Base-by-base conservation (phyloP, 495 filamentous ascomycete species). In the Pyrenula massariospora region DNA sequence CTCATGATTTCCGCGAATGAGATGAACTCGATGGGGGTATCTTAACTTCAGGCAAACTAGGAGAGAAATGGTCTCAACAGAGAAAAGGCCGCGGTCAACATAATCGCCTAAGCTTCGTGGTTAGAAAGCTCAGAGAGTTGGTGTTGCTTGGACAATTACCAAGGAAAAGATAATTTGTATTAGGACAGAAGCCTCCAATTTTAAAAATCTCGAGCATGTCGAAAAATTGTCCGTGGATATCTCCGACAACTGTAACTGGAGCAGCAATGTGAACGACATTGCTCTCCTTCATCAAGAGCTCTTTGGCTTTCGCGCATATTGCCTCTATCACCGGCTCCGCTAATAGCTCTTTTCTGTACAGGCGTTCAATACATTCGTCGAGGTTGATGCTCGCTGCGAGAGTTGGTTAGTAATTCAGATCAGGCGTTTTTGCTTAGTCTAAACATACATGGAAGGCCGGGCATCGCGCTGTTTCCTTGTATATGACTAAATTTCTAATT, bases 171-270 rank as follows among this genome's bases (percentile, higher is more conserved):
- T 98, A 98, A 64, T 98, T 98, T 11, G 93, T 98, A 65, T 98
- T 88, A 3, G 93, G 93, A 70, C 90, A 95, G 65, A 83, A 94
- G 11, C 93, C 93, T 22, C 93, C 94, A 63, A 98, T 98, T 68
- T 89, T 92, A 70, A 98, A 98, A 59, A 98, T 98, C 77, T 98
- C 93, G 50, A 97, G 88, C 79, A 98, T 81, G 65, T 98, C 93
- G 65, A 90, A 97, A 70, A 98, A 98, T 72, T 98, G 93, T 19
- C 93, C 93, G 70, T 98, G 93, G 62, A 98, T 98, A 65, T 98
- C 93, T 59, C 93, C 93, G 8, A 98, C 94, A 1, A 98, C 93
- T n/a, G 93, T 98, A 48, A 98, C 89, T 8, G 93, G 93, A 15
- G 93, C 91, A 56, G 84, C 83, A 58, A 98, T 94, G 67, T 98